Percentiles rank a stretch among this genome's conserved stretches.
Evolutionary conservation across 2,329 filamentous ascomycete species (phyloP).

Genomic region (Pseudogymnoascus sp.): DNA sequence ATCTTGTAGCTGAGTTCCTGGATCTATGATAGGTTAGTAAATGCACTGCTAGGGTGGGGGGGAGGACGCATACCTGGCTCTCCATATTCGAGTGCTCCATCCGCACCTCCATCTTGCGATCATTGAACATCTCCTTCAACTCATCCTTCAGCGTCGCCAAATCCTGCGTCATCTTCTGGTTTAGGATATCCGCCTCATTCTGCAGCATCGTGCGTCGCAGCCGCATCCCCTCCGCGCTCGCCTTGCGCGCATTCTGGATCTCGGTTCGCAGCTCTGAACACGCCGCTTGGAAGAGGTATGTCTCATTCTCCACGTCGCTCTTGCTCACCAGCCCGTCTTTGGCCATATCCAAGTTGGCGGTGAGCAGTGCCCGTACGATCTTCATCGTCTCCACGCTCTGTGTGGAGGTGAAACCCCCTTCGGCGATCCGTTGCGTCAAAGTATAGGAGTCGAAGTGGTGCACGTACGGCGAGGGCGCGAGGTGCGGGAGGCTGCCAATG

Average conservation of each 20-base stretch:
- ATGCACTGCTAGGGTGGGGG: background rate
- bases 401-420: slow-evolving; percentile 60
- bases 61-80: slow-evolving; percentile 52
- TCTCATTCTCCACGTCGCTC: slow-evolving; percentile 88
- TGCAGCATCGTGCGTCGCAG: slow-evolving; percentile 79
- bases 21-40: slow-evolving; percentile 45
- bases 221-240: slow-evolving; percentile 72
- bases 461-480: slow-evolving; percentile 70
- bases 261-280: slow-evolving; percentile 88
- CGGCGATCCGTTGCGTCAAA: slow-evolving; percentile 71
- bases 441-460: slow-evolving; percentile 96
- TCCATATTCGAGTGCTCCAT: slow-evolving; percentile 83
- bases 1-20: slow-evolving; percentile 97
- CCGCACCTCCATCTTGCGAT: slow-evolving; percentile 84
- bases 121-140: slow-evolving; percentile 92
- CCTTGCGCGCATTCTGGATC: slow-evolving; percentile 68
- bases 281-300: slow-evolving; percentile 87
- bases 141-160: slow-evolving; percentile 76
- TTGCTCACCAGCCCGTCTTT: slow-evolving; percentile 77
- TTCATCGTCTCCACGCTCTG: slow-evolving; percentile 91
- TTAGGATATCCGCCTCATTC: slow-evolving; percentile 90
- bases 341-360: slow-evolving; percentile 73
- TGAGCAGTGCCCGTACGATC: slow-evolving; percentile 69
- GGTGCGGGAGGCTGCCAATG: slow-evolving; percentile 50
- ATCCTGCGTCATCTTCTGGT: slow-evolving; percentile 79